Base-by-base conservation (phyloP, 768 basidiomycete genomes). In the Leccinellum rugosiceps region DNA sequence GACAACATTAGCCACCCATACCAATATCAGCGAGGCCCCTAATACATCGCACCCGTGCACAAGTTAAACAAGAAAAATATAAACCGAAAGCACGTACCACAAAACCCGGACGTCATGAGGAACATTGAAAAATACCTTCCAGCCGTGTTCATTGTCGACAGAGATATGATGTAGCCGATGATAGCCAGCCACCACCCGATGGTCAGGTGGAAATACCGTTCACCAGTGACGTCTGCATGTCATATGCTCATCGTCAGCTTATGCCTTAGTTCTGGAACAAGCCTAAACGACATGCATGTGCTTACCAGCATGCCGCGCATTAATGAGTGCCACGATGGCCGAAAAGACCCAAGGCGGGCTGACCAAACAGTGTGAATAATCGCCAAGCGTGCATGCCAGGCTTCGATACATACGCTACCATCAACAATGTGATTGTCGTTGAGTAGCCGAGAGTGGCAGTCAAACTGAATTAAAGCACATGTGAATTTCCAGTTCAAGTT, bases 341-440 rank as follows among this genome's bases (percentile, higher is more conserved):
- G 44, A 14, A 46, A 6, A 25, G 23, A 46, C 21, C 44, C 44
- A 46, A 21, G 44, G 44, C 14, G 44, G 44, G 44, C 44, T 46
- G 23, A 46, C 14, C 13, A 15, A 46, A 15, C 23, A 21, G 23
- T 4, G 23, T 23, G 6, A 25, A 15, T 46, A 9, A 46, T 21
- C 15, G 6, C 23, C 23, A 46, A 46, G 14, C 11, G 14, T 23
- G 11, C 14, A 45, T 23, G 21, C 3, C n/a, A 38, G 38, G 38
- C n/a, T 38, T 38, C 4, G 17, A 41, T 2, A 69, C 83, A 56
- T 64, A 86, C 84, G 85, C 83, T 19, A 80, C 79, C 25, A 87
- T 72, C 19, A 87, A 69, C 19, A 87, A 72, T 19, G 78, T 84
- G 48, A 81, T 71, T 0, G 83, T 86, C 2, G 84, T 86, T 4